Percentiles rank a stretch among this genome's conserved stretches.
Evolutionary conservation across 2,329 filamentous ascomycete genomes (phyloP).

Genomic region (Penicillium sp.): DNA sequence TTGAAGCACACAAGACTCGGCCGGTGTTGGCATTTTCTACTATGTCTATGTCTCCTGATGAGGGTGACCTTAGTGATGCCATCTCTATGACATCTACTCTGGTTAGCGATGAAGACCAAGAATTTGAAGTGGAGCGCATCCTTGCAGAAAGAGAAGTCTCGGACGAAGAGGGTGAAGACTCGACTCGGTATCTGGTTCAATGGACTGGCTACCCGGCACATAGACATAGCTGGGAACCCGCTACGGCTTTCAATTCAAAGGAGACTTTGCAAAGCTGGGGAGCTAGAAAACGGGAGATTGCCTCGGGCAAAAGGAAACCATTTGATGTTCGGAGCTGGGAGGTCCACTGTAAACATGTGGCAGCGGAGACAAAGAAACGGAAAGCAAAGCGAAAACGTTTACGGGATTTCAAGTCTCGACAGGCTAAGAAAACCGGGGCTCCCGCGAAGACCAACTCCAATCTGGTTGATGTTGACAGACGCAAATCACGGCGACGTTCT

Average conservation of each 20-base stretch:
- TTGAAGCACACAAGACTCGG: too few species aligned
- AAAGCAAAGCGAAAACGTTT: neutral
- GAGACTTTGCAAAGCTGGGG: slow-evolving; percentile 46
- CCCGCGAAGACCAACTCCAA: neutral
- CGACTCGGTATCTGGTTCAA: slow-evolving; percentile 58
- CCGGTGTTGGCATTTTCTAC: too few species aligned
- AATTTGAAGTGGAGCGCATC: slow-evolving; percentile 59
- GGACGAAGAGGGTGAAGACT: slow-evolving; percentile 21
- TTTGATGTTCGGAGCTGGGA: slow-evolving; percentile 39
- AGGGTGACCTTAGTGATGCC: slow-evolving; percentile 41
- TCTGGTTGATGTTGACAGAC: neutral
- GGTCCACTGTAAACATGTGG: slow-evolving; percentile 16
- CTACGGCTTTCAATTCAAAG: slow-evolving; percentile 39
- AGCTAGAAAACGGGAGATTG: slow-evolving; percentile 33
- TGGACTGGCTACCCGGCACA: slow-evolving; percentile 64
- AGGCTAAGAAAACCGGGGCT: neutral
- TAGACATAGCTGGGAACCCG: slow-evolving; percentile 58
- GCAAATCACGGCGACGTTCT: neutral
- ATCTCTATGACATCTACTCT: slow-evolving; percentile 61
- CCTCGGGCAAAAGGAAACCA: slow-evolving; percentile 26
- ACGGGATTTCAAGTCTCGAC: slow-evolving; percentile 1
- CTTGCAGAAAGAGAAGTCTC: slow-evolving; percentile 46
- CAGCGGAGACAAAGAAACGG: neutral
- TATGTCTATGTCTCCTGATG: slow-evolving; percentile 16
- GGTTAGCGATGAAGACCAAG: slow-evolving; percentile 44